These are phyloP conservation scores for Rhododendron molle DNA, from an alignment of 148 eudicot genomes.

Conservation along the genomic window DNA sequence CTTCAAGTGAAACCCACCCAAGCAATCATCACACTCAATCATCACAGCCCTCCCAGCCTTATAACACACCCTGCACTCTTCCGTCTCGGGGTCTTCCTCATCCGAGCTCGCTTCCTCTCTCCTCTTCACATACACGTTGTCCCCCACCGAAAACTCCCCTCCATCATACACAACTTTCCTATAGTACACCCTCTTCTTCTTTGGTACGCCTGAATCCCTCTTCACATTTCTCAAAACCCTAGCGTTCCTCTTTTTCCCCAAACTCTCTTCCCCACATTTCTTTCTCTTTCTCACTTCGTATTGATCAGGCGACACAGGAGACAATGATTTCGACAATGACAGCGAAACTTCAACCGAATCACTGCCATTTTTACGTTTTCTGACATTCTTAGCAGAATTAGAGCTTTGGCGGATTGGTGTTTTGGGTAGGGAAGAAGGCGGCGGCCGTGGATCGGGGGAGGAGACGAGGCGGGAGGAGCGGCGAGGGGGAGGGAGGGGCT, in stretches of 20 bases:
- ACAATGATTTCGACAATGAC: background rate
- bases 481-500: slow-evolving; percentile 36
- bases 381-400: slow-evolving; percentile 3
- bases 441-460: slow-evolving; percentile 8
- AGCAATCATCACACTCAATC: slow-evolving; percentile 94
- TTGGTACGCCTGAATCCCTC: slow-evolving; percentile 26
- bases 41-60: slow-evolving; percentile 53
- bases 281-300: slow-evolving; percentile 11
- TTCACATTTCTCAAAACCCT: slow-evolving; percentile 10
- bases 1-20: slow-evolving; percentile 90
- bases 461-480: slow-evolving; percentile 25
- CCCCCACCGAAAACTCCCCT: slow-evolving; percentile 66
- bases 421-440: slow-evolving; percentile 12
- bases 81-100: slow-evolving; percentile 67
- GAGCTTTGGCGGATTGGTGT: background rate
- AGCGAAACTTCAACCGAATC: slow-evolving; percentile 8
- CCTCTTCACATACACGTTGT: slow-evolving; percentile 83
- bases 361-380: background rate
- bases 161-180: slow-evolving; percentile 77
- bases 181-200: slow-evolving; percentile 57
- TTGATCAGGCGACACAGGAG: slow-evolving; percentile 43
- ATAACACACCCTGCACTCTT: slow-evolving; percentile 85
- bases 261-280: background rate
- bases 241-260: slow-evolving; percentile 3
- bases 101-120: slow-evolving; percentile 72